Base-by-base conservation (phyloP, 192 early-diverging fungal species). In the Coemansia erecta region DNA sequence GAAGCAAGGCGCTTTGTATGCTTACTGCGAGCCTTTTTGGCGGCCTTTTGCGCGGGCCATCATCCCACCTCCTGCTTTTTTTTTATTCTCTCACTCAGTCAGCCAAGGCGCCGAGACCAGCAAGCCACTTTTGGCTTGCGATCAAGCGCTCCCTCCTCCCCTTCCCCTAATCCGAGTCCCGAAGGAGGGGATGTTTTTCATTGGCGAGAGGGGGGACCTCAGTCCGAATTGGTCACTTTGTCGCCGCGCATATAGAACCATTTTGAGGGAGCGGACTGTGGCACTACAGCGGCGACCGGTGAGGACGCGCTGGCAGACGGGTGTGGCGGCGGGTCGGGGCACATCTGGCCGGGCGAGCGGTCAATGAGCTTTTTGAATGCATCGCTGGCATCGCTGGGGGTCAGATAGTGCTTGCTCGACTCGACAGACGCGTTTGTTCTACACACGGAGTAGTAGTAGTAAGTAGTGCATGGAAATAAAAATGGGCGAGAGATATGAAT, bases 341-440 rank as follows among this genome's bases (percentile, higher is more conserved):
- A 22, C 31, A 72, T 45, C 41, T 61, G 66, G 14, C 48, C 56
- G 15, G 63, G 51, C 22, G 47, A 43, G 39, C 35, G 42, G 56
- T 52, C 57, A 8, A 39, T 26, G 41, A 70, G 55, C 40, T 54
- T 54, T 26, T 49, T 71, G 58, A 68, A 60, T 18, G 52, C 58
- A 43, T 53, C 28, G 54, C 35, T 47, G 24, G 64, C 68, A 35
- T 53, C 47, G 48, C 23, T 49, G 28, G 58, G 51, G 1, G 33
- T 2, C 60, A 77, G 39, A 24, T 24, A 39, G 31, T 65, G 61
- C 45, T 60, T 42, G 39, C 74, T 77, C 8, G 64, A 49, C 8
- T 60, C 48, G 26, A 77, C 58, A 10, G 64, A 66, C 10, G 49
- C 59, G 53, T 71, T 77, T 45, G 52, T 33, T 19, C 73, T 77